phyloP scores from a whole-genome alignment of 202 grass and related monocot genomes.

The Alloteropsis angusta region DNA sequence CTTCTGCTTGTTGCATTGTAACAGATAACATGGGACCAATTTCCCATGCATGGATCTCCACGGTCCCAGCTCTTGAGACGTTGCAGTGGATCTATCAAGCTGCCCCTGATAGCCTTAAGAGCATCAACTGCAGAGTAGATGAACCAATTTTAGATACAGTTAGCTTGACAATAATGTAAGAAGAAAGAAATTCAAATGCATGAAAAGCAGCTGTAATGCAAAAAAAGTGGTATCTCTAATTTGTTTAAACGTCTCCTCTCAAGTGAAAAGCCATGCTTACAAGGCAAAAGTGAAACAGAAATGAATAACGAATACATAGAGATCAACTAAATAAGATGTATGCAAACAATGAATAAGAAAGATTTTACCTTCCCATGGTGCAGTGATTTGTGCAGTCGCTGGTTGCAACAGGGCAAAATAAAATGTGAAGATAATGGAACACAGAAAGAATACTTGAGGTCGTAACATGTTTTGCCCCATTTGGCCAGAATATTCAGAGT shows the following conservation, averaged over 20 bases:
- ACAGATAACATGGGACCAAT: conserved; percentile 71
- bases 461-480: background rate
- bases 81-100: conserved; percentile 43
- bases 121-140: conserved; percentile 51
- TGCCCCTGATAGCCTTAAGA: conserved; percentile 57
- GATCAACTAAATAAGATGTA: conserved; percentile 1
- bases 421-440: conserved; percentile 4
- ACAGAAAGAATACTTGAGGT: background rate
- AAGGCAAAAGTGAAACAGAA: background rate
- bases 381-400: conserved; percentile 15
- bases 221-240: background rate
- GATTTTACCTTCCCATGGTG: conserved; percentile 54
- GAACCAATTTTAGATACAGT: conserved; percentile 10
- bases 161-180: background rate
- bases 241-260: background rate
- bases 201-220: background rate
- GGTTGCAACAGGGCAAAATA: conserved; percentile 7
- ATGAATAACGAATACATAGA: background rate
- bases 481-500: background rate
- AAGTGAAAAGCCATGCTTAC: background rate
- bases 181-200: background rate
- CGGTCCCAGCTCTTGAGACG: conserved; percentile 49
- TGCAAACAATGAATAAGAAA: background rate
- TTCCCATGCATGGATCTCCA: conserved; percentile 78
- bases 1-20: conserved; percentile 36